Conservation (phyloP, 805 yeast genomes). For the Ogataea ganodermae region DNA sequence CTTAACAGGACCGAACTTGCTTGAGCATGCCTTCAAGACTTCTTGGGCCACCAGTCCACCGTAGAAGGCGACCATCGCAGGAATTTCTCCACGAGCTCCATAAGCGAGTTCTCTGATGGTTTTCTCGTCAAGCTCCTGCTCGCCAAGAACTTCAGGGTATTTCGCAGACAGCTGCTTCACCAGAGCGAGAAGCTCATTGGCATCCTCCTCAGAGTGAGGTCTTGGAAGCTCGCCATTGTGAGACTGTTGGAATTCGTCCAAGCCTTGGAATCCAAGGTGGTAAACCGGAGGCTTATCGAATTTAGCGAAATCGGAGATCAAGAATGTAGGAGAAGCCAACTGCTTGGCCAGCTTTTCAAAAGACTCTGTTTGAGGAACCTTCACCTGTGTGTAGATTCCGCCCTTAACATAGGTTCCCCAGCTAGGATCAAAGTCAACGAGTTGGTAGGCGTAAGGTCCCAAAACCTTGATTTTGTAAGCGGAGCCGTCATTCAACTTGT, state of each 20-base stretch:
- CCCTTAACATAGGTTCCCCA: conserved; percentile 74
- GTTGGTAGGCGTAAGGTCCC: conserved; percentile 91
- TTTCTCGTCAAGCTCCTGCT: conserved; percentile 56
- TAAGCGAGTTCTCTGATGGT: conserved; percentile 71
- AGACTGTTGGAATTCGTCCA: conserved; percentile 67
- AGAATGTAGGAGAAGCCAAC: conserved; percentile 72
- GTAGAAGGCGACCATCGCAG: conserved; percentile 83
- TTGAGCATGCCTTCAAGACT: conserved; percentile 91
- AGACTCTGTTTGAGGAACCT: conserved; percentile 65
- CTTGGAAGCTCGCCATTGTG: conserved; percentile 72
- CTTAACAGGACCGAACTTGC: conserved; percentile 90
- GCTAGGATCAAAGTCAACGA: conserved; percentile 53
- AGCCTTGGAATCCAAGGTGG: conserved; percentile 90
- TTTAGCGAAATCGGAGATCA: conserved; percentile 88
- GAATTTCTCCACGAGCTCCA: conserved; percentile 90
- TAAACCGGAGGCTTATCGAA: conserved; percentile 89
- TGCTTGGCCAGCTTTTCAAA: conserved; percentile 70
- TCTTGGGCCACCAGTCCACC: conserved; percentile 98
- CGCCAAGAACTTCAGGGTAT: conserved; percentile 57
- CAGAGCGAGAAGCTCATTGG: conserved; percentile 60
- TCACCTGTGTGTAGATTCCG: conserved; percentile 91
- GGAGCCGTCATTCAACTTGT: conserved; percentile 69
- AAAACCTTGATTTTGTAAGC: conserved; percentile 77
- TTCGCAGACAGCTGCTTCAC: conserved; percentile 61
- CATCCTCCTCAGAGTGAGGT: conserved; percentile 75